Base-by-base conservation (phyloP, 2,329 filamentous ascomycete genomes). In the Penicillium sp. region DNA sequence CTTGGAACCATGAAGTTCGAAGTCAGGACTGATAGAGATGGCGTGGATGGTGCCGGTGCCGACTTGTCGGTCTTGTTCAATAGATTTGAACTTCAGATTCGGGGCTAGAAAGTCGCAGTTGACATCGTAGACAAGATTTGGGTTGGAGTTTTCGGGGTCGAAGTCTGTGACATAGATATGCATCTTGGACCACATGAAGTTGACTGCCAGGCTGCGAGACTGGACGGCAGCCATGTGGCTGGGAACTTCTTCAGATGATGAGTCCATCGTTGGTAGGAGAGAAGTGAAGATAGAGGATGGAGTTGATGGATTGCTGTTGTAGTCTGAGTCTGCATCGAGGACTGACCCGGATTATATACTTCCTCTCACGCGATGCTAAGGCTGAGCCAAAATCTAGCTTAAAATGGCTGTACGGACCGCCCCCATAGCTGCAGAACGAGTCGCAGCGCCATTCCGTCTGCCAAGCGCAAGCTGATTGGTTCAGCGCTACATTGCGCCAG, bases 181-280 rank as follows among this genome's bases (percentile, higher is more conserved):
- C 45, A 59, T 59, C 16, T 63, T 64, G 14, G 48, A 58, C 66
- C 66, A 68, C 14, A 54, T 54, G 50, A 67, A 66, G 36, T 67
- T 61, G n/a, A 69, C 61, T 45, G 59, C 39, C n/a, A 65, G 50
- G 1, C 49, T 47, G 18, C 42, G 56, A 18, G 60, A 55, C 34
- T 59, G 46, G 16, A 46, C 34, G 29, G 45, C 18, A 11, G 46
- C 40, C 13, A 45, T 32, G n/a, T 53, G 45, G n/a, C 16, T 46
- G 31, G 46, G 53, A 8, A 21, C 16, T 6, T 21, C 43, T 36
- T 40, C 39, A 13, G 47, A 42, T 5, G 47, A 29, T 21, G 27
- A 10, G 32, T 50, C 40, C 47, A 50, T 50, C 16, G 6, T 38
- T 31, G 22, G 14, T 18, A 9, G 44, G 46, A 36, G 18, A 6